phyloP scores from a whole-genome alignment of 2,329 filamentous ascomycete genomes.

The Calonectria hongkongensis region DNA sequence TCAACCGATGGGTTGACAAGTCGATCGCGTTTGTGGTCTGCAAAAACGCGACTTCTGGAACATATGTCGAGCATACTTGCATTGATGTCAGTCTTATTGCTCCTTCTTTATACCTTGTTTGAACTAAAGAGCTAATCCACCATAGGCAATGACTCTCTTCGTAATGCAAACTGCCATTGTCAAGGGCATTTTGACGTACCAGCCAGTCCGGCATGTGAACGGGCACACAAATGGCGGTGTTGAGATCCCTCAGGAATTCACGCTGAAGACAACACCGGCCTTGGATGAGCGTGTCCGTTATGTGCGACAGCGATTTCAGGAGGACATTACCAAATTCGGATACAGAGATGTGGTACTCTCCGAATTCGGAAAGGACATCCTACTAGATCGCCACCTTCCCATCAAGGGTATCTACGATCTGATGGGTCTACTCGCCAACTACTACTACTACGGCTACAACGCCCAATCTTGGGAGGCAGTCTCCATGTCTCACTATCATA shows the following conservation, averaged over 20 bases:
- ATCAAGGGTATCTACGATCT: conserved; percentile 43
- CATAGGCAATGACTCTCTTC: conserved; percentile 42
- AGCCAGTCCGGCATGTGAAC: conserved; percentile 27
- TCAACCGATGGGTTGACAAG: conserved; percentile 46
- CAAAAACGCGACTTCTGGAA: conserved; percentile 42
- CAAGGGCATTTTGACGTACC: conserved; percentile 34
- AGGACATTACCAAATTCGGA: conserved; percentile 35
- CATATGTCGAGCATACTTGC: conserved; percentile 41
- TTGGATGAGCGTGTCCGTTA: conserved; percentile 38
- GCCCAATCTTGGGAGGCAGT: conserved; percentile 41
- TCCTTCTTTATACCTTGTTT: neutral
- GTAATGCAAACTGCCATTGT: conserved; percentile 40
- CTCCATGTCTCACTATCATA: conserved; percentile 46
- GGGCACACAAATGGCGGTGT: conserved; percentile 31
- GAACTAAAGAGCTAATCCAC: neutral
- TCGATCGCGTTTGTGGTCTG: conserved; percentile 40
- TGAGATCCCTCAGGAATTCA: conserved; percentile 31
- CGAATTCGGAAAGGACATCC: conserved; percentile 40
- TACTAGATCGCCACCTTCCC: conserved; percentile 38
- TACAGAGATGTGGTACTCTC: conserved; percentile 39
- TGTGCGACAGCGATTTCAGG: conserved; percentile 36
- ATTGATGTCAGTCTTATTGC: conserved; percentile 40
- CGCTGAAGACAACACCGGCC: conserved; percentile 36
- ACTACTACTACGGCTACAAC: conserved; percentile 43
- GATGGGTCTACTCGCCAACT: conserved; percentile 40